Percentiles rank a stretch among this genome's conserved stretches.
Conservation (phyloP, 257 asterid species). For the Solanum sejunctum region DNA sequence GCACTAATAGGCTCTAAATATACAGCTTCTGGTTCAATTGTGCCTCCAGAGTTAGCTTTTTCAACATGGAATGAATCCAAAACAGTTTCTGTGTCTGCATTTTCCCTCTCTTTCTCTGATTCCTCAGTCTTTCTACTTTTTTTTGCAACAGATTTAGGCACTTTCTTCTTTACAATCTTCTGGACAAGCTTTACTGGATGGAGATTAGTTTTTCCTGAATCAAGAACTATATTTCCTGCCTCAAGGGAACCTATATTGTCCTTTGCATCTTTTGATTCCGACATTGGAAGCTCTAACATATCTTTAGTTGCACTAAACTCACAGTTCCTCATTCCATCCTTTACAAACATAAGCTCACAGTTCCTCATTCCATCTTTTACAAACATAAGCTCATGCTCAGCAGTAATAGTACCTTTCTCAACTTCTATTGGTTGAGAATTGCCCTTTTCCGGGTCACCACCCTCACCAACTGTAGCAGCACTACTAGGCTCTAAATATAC, state of each 20-base stretch:
- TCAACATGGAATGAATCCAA: neutral
- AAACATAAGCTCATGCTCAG: neutral
- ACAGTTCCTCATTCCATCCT: neutral
- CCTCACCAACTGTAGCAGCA: slow-evolving; percentile 3
- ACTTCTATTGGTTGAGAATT: slow-evolving; percentile 5
- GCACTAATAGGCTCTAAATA: slow-evolving; percentile 1
- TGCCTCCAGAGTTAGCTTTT: neutral
- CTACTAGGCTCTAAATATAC: slow-evolving; percentile 2
- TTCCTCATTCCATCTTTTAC: neutral
- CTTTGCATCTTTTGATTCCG: neutral
- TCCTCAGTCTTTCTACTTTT: slow-evolving; percentile 4
- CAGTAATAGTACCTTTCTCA: neutral
- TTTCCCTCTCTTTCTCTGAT: neutral
- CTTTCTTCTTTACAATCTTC: slow-evolving; percentile 53
- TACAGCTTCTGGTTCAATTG: neutral
- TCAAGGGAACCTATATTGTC: neutral
- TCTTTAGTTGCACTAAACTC: neutral
- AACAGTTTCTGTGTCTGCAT: neutral
- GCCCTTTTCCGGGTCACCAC: neutral
- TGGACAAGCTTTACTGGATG: slow-evolving; percentile 32
- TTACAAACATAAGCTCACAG: neutral
- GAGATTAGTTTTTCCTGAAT: neutral
- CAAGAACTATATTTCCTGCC: neutral
- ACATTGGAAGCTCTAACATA: neutral
- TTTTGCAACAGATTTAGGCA: slow-evolving; percentile 22